Base-by-base conservation (phyloP, 2,329 filamentous ascomycete species). In the Thelonectria rubi region DNA sequence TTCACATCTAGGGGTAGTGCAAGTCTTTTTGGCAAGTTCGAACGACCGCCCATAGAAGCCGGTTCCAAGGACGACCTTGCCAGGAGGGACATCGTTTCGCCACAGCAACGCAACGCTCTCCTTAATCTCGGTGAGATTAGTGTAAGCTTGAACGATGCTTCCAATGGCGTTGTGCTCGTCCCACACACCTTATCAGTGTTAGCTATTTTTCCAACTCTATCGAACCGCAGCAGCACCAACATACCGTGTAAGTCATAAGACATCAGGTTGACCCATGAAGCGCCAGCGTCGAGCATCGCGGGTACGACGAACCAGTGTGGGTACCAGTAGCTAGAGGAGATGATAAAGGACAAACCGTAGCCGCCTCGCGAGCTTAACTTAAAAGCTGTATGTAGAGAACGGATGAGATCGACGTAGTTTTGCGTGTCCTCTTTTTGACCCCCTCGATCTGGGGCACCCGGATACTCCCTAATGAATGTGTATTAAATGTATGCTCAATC, bases 71-170 rank as follows among this genome's bases (percentile, higher is more conserved):
- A 69, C 72, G 7, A 86, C 72, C 39, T 81, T 79, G 0, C 60
- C 47, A 0, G 82, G 76, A 2, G 73, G 58, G 17, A 86, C 72
- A 26, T 77, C 66, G 30, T 75, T 78, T 6, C 79, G 73, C 81
- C 83, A 85, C 3, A 86, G 68, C 0, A 85, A 76, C 1, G 83
- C 75, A 0, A 84, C 57, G 0, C 70, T 72, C 0, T 64, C 20
- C 2, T 79, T 66, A 32, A 82, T 81, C 63, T 84, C 81, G 0
- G 80, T 81, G 6, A 83, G 48, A 63, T 84, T 83, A 1, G 80
- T 81, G 57, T 84, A 81, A 0, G 74, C 65, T n/a, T 74, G 67
- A 10, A 80, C 65, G 15, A 71, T 69, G 0, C 68, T 37, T 1
- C 78, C 79, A 5, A 69, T 67, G 34, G 40, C 21, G 39, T 48